Base-by-base conservation (phyloP, 192 early-diverging fungal genomes). In the Mortierella antarctica region DNA sequence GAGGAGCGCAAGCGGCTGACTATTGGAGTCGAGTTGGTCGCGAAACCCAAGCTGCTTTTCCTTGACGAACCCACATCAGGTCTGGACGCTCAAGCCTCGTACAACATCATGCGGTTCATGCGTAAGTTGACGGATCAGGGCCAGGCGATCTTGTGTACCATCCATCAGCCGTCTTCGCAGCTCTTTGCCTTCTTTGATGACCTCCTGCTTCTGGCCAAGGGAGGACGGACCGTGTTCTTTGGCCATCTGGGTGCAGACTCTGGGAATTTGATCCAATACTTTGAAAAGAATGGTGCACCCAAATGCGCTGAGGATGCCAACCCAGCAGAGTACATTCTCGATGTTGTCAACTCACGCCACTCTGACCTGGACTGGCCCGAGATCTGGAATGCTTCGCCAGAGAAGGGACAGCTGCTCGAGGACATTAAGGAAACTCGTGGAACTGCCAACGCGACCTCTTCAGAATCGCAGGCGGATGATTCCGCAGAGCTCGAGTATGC, bases 31-130 rank as follows among this genome's bases (percentile, higher is more conserved):
- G 95, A 97, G 77, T 86, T 97, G 46, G 90, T 96, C 20, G 88
- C 94, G 23, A 86, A 92, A 84, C 91, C 93, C 40, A 89, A 91
- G 71, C 83, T 93, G 45, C 88, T 98, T 47, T 94, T 98, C 88
- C 84, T 96, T 52, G 95, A 96, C 83, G 96, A 93, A 73, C 96
- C 96, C 45, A 96, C 95, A 6, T 94, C 92, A n/a, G 96, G 96
- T 49, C 88, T 93, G 20, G 92, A 93, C 83, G 89, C 90, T 10
- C 94, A 96, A 77, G 85, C 92, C n/a, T 90, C 93, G 5, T 91
- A 90, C 77, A 91, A 93, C 83, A 86, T 93, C 65, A 84, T 92
- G 70, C 87, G 90, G 57, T 92, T 95, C 80, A 84, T 93, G 88
- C 88, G 87, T 60, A 83, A 85, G 69, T 80, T 91, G 75, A 85